phyloP scores from a whole-genome alignment of 2,329 filamentous ascomycete species.

The Passalora sequoiae region DNA sequence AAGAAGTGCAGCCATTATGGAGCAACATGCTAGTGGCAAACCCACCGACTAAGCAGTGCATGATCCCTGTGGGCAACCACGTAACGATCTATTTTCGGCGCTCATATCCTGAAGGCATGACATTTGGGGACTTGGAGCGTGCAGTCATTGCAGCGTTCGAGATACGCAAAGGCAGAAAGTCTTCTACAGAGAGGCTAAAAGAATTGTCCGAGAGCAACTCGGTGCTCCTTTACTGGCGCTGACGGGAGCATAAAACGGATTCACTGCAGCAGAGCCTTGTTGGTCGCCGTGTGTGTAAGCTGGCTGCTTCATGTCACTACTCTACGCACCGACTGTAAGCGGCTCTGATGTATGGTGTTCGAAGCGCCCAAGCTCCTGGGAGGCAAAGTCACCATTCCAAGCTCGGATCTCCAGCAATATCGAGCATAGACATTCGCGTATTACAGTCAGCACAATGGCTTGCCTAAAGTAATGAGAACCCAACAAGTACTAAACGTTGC shows the following conservation, averaged over 20 bases:
- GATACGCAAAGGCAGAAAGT: conserved; percentile 16
- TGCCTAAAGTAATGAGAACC: background rate
- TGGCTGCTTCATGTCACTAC: no score
- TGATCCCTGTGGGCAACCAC: conserved; percentile 17
- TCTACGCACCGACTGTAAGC: no score
- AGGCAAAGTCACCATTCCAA: no score
- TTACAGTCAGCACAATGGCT: background rate
- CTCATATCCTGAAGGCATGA: conserved; percentile 22
- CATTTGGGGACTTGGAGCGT: conserved; percentile 17
- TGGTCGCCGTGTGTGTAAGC: no score
- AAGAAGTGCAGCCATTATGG: conserved; percentile 15
- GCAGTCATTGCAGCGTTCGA: conserved; percentile 21
- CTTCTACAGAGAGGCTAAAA: conserved; percentile 14
- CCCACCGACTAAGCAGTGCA: conserved; percentile 19
- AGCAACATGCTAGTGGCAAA: conserved; percentile 17
- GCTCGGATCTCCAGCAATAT: no score
- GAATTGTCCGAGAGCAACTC: conserved; percentile 18
- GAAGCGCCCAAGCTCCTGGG: no score
- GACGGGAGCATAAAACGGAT: background rate
- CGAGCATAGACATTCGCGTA: no score
- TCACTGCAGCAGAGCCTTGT: background rate
- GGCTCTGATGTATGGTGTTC: no score
- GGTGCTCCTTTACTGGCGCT: conserved; percentile 23
- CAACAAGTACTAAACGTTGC: background rate
- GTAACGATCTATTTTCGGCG: conserved; percentile 18